Conservation (phyloP, 164 flowering plant genomes). For the Piper betle region DNA sequence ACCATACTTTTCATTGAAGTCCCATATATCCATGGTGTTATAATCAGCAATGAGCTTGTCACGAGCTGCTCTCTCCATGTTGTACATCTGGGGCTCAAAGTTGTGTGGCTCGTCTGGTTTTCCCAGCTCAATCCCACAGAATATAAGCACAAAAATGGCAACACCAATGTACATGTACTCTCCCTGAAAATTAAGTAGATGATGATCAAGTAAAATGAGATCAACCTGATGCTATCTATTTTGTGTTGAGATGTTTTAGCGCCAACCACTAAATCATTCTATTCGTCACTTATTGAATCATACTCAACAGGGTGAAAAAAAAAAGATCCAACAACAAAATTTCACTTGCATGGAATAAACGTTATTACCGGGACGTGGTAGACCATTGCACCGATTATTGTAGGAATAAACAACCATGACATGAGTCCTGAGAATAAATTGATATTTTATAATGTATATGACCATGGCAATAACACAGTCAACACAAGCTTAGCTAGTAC, state of each 20-base stretch:
- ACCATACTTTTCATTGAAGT: conserved; percentile 89
- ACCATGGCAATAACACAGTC: neutral
- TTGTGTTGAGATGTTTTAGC: too few relatives aligned
- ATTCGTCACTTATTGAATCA: too few relatives aligned
- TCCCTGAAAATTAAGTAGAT: conserved; percentile 29
- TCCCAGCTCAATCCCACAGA: conserved; percentile 77
- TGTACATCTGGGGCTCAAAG: conserved; percentile 91
- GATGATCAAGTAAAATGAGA: too few relatives aligned
- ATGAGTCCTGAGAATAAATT: conserved; percentile 44
- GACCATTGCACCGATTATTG: conserved; percentile 53
- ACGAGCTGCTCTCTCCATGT: conserved; percentile 89
- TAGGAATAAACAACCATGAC: conserved; percentile 83
- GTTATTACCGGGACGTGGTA: conserved; percentile 54
- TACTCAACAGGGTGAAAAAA: too few relatives aligned
- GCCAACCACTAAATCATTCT: too few relatives aligned
- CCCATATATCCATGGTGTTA: conserved; percentile 93
- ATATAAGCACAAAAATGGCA: conserved; percentile 56
- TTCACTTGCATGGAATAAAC: neutral
- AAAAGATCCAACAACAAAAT: neutral
- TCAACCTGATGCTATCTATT: too few relatives aligned
- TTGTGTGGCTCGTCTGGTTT: conserved; percentile 86
- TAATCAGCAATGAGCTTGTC: conserved; percentile 82
- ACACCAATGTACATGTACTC: conserved; percentile 86
- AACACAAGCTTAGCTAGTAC: neutral
- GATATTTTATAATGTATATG: neutral